Base-by-base conservation (phyloP, 2,329 filamentous ascomycete species). In the Neophaeococcomyces mojaviensis region DNA sequence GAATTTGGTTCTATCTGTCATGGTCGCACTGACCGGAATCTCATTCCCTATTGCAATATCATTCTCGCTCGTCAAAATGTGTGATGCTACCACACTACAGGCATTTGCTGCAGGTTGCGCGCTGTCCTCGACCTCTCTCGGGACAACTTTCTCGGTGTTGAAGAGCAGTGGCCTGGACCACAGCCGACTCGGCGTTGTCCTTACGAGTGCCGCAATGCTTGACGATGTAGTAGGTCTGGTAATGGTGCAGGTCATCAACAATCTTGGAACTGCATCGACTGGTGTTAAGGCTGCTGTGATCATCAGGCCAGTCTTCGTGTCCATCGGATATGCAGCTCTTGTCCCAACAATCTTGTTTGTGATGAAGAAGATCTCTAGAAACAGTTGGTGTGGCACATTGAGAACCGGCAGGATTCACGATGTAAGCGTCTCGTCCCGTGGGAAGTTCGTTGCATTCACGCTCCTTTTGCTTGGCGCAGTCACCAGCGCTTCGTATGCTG, bases 181-280 rank as follows among this genome's bases (percentile, higher is more conserved):
- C 2, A 79, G 73, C 7, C 65, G 77, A 2, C 59, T 82, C 0
- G 86, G 67, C 47, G 79, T 65, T 7, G 76, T 92, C 0, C 70
- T 88, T 0, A 77, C 78, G 2, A 81, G 77, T 48, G 85, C 84
- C 1, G 86, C 86, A 0, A 86, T 92, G 77, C 77, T 92, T 66
- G 86, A 92, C 59, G 86, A 92, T 64, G 81, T 90, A 0, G 75
- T 86, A 1, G 85, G 84, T 22, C 66, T 90, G 8, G 77, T 89
- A 6, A 84, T 90, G 77, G 82, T 88, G 0, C 78, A 86, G 53
- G 74, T 90, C 37, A 82, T 92, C 18, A 77, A 82, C 0, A 81
- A 80, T 38, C 67, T 90, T 0, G 73, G 82, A 63, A 44, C 60
- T 37, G 54, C 50, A 36, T 44, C 50, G 2, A 42, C 52, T 7